Evolutionary conservation across 2,329 filamentous ascomycete species (phyloP).

Genomic region (Ascochyta koolunga): DNA sequence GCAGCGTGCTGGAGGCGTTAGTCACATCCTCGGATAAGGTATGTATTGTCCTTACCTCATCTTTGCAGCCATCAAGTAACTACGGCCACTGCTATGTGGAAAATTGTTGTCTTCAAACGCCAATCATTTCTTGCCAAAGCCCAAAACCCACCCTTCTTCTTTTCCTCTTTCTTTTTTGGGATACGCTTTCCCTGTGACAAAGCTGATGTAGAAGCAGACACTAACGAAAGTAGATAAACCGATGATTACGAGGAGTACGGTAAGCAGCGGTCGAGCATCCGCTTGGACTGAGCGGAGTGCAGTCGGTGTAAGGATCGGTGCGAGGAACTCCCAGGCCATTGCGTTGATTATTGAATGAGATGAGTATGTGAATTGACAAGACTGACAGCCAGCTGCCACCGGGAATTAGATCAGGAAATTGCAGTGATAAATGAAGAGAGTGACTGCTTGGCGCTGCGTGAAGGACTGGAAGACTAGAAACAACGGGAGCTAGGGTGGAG

Average conservation of each 20-base stretch:
- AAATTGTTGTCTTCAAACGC: not conserved
- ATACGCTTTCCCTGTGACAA: slow-evolving; percentile 38
- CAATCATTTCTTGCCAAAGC: slow-evolving; percentile 29
- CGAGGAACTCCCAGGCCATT: slow-evolving; percentile 40
- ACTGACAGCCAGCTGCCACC: slow-evolving; percentile 33
- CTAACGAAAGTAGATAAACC: slow-evolving; percentile 59
- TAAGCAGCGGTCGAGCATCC: slow-evolving; percentile 82
- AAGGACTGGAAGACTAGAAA: slow-evolving; percentile 10
- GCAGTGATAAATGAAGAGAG: slow-evolving; percentile 17
- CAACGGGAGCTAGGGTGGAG: slow-evolving; percentile 13
- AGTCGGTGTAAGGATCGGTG: slow-evolving; percentile 39
- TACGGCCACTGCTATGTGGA: not conserved
- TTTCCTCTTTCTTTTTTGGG: slow-evolving; percentile 36
- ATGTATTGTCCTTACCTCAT: not conserved
- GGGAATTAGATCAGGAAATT: slow-evolving; percentile 7
- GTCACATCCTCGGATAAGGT: not conserved
- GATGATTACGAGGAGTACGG: slow-evolving; percentile 78
- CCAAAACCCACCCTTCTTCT: slow-evolving; percentile 31
- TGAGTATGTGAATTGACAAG: not conserved
- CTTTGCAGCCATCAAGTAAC: not conserved
- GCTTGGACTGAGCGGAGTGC: slow-evolving; percentile 42
- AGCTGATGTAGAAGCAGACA: slow-evolving; percentile 38
- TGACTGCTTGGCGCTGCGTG: slow-evolving; percentile 14
- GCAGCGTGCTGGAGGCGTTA: not conserved
- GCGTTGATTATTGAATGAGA: slow-evolving; percentile 4